Percentiles rank a stretch among this genome's conserved stretches.
Evolutionary conservation across 2,329 filamentous ascomycete genomes (phyloP).

Genomic region (Ceratocystis cacaofunesta): DNA sequence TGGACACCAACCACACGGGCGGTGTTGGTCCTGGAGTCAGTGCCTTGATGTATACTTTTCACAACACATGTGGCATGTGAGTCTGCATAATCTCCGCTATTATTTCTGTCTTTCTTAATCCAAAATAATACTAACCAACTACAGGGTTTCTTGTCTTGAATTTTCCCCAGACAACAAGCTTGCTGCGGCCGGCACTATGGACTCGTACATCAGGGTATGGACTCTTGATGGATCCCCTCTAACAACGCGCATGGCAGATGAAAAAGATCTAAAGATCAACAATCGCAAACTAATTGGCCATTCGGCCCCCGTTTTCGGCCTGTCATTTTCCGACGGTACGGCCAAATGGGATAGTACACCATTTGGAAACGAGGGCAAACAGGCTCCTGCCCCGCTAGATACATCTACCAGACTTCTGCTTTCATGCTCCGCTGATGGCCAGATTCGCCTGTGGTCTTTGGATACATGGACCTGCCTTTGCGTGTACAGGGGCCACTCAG

Average conservation of each 20-base stretch:
- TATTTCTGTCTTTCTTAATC: background rate
- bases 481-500: constrained; percentile 84
- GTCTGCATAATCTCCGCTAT: constrained; percentile 22
- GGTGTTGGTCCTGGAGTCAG: constrained; percentile 73
- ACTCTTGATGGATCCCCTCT: constrained; percentile 74
- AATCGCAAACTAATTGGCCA: constrained; percentile 72
- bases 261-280: constrained; percentile 44
- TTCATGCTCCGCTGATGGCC: constrained; percentile 75
- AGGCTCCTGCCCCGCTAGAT: constrained; percentile 30
- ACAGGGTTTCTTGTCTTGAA: constrained; percentile 77
- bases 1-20: constrained; percentile 63
- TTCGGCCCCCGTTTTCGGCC: constrained; percentile 72
- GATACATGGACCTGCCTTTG: constrained; percentile 87
- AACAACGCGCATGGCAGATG: constrained; percentile 45
- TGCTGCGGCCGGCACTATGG: constrained; percentile 75
- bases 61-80: constrained; percentile 85
- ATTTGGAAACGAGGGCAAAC: constrained; percentile 35
- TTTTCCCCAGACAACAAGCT: constrained; percentile 84
- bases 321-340: constrained; percentile 69
- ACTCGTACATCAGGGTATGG: constrained; percentile 95
- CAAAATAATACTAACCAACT: constrained; percentile 18
- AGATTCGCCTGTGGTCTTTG: constrained; percentile 82
- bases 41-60: constrained; percentile 95
- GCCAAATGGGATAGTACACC: constrained; percentile 35
- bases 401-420: constrained; percentile 60